A percentile compares a stretch with the other conserved stretches of the same genome.
Evolutionary conservation across 345 rosid genomes (phyloP).

Genomic region (Linum usitatissimum): DNA sequence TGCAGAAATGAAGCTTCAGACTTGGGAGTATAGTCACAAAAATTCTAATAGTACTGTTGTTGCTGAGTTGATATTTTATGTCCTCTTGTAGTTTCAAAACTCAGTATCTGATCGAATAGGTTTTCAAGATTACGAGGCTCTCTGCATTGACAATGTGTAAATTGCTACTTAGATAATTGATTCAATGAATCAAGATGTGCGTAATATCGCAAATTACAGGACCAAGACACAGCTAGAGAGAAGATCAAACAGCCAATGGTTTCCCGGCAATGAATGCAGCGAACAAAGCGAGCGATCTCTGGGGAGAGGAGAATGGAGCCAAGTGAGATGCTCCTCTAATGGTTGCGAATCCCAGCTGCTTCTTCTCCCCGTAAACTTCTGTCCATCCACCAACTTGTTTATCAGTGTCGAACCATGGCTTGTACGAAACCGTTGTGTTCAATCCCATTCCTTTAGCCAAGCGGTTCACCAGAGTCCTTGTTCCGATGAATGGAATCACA

Average conservation of each 20-base stretch:
- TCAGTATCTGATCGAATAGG: too few species aligned
- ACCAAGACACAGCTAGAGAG: not conserved
- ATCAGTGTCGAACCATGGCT: slow-evolving; percentile 4
- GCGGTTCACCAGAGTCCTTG: slow-evolving; percentile 9
- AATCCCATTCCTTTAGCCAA: slow-evolving; percentile 11
- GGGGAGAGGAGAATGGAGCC: slow-evolving; percentile 8
- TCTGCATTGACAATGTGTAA: too few species aligned
- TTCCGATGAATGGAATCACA: slow-evolving; percentile 6
- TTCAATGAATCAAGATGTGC: too few species aligned
- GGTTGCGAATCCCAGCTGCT: slow-evolving; percentile 1
- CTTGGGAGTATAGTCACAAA: too few species aligned
- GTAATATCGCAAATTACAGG: not conserved
- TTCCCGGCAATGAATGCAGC: slow-evolving; percentile 9
- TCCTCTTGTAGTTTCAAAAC: too few species aligned
- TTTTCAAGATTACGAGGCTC: too few species aligned
- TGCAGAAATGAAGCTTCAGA: too few species aligned
- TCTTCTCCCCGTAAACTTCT: slow-evolving; percentile 4
- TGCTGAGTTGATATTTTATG: too few species aligned
- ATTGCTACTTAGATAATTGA: too few species aligned
- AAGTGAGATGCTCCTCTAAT: slow-evolving; percentile 12
- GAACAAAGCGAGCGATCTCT: slow-evolving; percentile 9
- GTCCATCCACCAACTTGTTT: slow-evolving; percentile 13
- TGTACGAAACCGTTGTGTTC: slow-evolving; percentile 3
- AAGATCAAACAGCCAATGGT: not conserved
- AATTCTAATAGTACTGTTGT: too few species aligned